Conservation (phyloP, 176 grass and related monocot species). For the Zoysia pacifica region DNA sequence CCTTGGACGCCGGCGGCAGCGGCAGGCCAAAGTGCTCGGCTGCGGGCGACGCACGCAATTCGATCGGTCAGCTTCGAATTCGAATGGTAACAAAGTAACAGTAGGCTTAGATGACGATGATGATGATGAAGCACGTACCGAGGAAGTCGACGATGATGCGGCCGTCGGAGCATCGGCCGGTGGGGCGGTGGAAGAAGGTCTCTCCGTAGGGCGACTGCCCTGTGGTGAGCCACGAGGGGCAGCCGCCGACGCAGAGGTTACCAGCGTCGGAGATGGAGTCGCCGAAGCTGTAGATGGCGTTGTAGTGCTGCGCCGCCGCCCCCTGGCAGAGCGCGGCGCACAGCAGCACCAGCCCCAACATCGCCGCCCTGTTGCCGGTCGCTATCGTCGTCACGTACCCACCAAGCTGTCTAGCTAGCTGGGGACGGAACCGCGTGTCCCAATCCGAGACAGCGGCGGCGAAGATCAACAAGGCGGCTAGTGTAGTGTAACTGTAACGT, state of each 20-base stretch:
- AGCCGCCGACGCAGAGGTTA: constrained; percentile 65
- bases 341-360: not conserved
- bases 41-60: not conserved
- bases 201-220: constrained; percentile 62
- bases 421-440: not conserved
- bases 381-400: not conserved
- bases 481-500: not conserved
- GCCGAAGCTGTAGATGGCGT: constrained; percentile 78
- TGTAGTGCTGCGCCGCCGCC: constrained; percentile 41
- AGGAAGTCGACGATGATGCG: constrained; percentile 78
- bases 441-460: not conserved
- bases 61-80: no score
- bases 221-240: constrained; percentile 65
- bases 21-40: constrained; percentile 63
- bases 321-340: not conserved
- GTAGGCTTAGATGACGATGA: no score
- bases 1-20: constrained; percentile 52
- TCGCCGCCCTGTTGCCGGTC: not conserved
- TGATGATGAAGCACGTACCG: constrained; percentile 20
- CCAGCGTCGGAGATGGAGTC: constrained; percentile 86
- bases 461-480: no score
- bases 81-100: no score
- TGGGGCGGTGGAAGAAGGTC: constrained; percentile 80
- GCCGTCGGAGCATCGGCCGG: constrained; percentile 78
- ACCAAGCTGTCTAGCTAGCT: not conserved